Evolutionary conservation across 495 filamentous ascomycete species (phyloP), one percentile per base, ranked within the genome.

Genomic region (Tuber brumale): DNA sequence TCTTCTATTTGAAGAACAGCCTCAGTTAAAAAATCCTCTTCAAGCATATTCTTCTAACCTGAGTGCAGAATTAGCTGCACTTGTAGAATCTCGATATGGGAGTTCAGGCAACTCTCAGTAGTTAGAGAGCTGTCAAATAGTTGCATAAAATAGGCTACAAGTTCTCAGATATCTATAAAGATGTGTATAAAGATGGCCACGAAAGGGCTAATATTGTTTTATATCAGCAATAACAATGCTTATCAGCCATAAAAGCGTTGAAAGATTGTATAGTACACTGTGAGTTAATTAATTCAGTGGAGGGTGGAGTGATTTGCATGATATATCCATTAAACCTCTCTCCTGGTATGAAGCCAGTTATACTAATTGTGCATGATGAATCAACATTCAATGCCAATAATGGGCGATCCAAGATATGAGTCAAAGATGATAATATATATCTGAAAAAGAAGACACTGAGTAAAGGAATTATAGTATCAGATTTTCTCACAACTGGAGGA

Each of bases 391-490:
- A 72, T 46, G 8, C 23, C 1, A 48, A 72, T 45, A 31, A 73
- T 73, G 37, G 46, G 18, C 0, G 8, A 7, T 21, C 41, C 8
- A 37, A 73, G 7, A 48, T 61, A 23, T 66, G 19, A 48, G 66
- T 35, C 19, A 42, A 66, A 8, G 31, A 19, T 5, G 14, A 21
- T 1, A 16, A 27, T 7, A 73, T 61, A 23, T 35, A 3, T 21
- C 10, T 66, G 7, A 14, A 3, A 16, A 42, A 37, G 42, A 73
- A 73, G 16, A 42, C 37, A 9, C 19, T 3, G 1, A 48, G 31
- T n/a, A 73, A 66, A 14, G 10, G 35, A n/a, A 73, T 73, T 12
- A 73, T 66, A n/a, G n/a, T n/a, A n/a, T n/a, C n/a, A n/a, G n/a
- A n/a, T n/a, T n/a, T n/a, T n/a, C n/a, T n/a, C n/a, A n/a, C n/a